Conservation (phyloP, 108 stramenopile species). For the Hondaea fermentalgiana region DNA sequence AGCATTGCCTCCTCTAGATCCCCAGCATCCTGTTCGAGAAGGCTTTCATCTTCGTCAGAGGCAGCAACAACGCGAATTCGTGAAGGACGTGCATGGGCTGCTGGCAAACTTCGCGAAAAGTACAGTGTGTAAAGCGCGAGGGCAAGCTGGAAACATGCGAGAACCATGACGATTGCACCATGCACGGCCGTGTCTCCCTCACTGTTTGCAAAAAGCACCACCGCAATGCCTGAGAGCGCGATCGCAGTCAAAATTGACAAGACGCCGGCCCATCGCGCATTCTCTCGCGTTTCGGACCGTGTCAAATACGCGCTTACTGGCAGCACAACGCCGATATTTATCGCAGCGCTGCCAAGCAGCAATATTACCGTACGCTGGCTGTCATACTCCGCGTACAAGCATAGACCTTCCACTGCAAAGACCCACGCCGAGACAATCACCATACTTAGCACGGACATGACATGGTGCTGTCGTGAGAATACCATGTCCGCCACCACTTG, state of each 20-base stretch:
- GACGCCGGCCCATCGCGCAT: not conserved
- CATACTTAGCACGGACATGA: not conserved
- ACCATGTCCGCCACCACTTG: not conserved
- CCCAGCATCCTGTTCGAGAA: not conserved
- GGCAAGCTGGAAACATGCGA: not conserved
- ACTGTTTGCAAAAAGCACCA: not conserved
- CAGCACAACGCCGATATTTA: not conserved
- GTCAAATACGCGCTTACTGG: not conserved
- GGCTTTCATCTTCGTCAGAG: not conserved
- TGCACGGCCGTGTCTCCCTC: not conserved
- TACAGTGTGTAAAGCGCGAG: not conserved
- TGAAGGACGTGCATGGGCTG: not conserved
- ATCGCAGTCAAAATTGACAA: not conserved
- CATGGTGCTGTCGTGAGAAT: not conserved
- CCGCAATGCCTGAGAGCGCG: not conserved
- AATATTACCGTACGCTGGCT: not conserved
- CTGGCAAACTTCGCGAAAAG: not conserved
- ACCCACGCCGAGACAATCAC: not conserved
- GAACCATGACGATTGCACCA: not conserved
- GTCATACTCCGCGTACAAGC: not conserved
- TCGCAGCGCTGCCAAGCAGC: not conserved
- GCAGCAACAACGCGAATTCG: not conserved
- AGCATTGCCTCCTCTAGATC: not conserved
- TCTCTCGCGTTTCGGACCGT: not conserved
- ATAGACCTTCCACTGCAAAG: not conserved